Evolutionary conservation across 345 rosid species (phyloP).

Genomic region (Lumnitzera littorea): DNA sequence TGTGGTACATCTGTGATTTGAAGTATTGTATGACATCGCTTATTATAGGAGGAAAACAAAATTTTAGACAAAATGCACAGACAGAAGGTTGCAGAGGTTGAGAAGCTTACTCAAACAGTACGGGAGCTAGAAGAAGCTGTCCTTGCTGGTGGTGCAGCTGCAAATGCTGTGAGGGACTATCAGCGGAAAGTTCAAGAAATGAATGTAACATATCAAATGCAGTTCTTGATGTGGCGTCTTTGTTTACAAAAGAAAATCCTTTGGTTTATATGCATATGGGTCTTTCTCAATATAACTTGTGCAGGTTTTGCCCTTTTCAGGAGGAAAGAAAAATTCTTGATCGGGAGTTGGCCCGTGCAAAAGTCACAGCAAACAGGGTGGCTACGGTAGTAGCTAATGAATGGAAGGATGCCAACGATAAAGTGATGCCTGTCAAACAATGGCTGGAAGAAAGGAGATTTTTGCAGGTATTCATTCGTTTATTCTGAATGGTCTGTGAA

Average conservation of each 20-base stretch:
- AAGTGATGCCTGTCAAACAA: slow-evolving; percentile 99
- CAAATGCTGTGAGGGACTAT: slow-evolving; percentile 95
- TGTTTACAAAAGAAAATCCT: too few species aligned
- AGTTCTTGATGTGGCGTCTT: background rate
- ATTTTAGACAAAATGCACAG: slow-evolving; percentile 96
- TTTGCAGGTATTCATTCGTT: slow-evolving; percentile 44
- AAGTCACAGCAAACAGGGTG: slow-evolving; percentile 93
- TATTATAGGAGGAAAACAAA: slow-evolving; percentile 78
- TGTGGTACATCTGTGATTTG: too few species aligned
- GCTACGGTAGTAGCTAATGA: slow-evolving; percentile 97
- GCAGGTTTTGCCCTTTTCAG: slow-evolving; percentile 18
- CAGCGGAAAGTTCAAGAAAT: slow-evolving; percentile 98
- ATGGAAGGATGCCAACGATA: slow-evolving; percentile 93
- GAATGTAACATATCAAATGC: slow-evolving; percentile 54
- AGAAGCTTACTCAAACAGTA: slow-evolving; percentile 93
- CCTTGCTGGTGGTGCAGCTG: slow-evolving; percentile 99
- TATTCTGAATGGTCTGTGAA: too few species aligned
- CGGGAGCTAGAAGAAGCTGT: slow-evolving; percentile 98
- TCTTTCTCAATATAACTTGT: too few species aligned
- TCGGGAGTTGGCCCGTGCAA: slow-evolving; percentile 93
- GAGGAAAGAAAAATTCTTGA: slow-evolving; percentile 95
- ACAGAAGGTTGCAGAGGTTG: slow-evolving; percentile 97
- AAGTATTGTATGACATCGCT: too few species aligned
- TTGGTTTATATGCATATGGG: too few species aligned
- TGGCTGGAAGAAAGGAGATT: slow-evolving; percentile 98